These are phyloP conservation scores for Withania somnifera DNA, from an alignment of 305 asterid genomes.

Conservation along the genomic window DNA sequence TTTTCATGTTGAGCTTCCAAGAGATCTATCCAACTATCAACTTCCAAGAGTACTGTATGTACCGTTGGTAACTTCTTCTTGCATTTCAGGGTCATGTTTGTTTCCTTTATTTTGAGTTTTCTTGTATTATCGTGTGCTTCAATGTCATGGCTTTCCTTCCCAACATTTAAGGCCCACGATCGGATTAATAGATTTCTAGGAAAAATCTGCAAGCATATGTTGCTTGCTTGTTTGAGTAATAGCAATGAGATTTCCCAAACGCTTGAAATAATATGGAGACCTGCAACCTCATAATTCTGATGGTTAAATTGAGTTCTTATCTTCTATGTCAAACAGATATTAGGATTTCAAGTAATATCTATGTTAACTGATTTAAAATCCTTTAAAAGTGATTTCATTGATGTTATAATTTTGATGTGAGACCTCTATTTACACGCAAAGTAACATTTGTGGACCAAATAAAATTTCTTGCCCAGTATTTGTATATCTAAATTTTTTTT, in stretches of 20 bases:
- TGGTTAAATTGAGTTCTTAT: neutral
- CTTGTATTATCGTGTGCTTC: neutral
- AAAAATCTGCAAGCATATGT: neutral
- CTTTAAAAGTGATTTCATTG: neutral
- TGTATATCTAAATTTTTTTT: neutral
- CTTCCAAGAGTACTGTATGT: no score
- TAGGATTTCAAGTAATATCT: neutral
- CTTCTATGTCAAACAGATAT: neutral
- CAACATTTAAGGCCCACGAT: neutral
- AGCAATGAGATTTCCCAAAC: neutral
- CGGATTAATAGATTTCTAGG: neutral
- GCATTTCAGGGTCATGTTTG: neutral
- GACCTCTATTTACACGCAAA: neutral
- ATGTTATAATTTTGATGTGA: neutral
- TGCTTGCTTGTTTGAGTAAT: neutral
- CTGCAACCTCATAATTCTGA: neutral
- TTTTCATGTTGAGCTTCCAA: neutral
- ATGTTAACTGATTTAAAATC: neutral
- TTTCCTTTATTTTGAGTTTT: neutral
- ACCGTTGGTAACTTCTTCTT: neutral
- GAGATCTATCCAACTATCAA: neutral
- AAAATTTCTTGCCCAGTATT: neutral
- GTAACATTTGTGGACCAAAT: neutral
- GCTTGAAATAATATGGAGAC: neutral
- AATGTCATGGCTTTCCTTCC: neutral